These are phyloP conservation scores for Xylariaceae sp. DNA, from an alignment of 2,329 filamentous ascomycete genomes.

Conservation along the genomic window DNA sequence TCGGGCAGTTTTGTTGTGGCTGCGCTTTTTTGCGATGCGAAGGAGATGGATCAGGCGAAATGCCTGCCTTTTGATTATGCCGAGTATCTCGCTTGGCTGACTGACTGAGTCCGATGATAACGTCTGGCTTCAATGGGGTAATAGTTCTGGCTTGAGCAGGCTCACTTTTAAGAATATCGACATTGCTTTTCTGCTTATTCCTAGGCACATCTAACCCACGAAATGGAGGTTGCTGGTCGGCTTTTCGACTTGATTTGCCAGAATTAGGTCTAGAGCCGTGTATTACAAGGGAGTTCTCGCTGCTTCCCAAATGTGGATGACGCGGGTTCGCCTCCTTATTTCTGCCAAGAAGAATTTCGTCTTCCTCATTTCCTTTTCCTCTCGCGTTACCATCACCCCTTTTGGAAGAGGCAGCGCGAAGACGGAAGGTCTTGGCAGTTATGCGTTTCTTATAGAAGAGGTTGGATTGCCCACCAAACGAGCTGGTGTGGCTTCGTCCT, in stretches of 20 bases:
- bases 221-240: neutral
- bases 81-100: neutral
- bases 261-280: neutral
- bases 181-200: neutral
- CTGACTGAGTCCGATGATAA: neutral
- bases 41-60: neutral
- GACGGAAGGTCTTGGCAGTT: conserved; percentile 20
- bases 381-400: conserved; percentile 11
- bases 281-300: conserved; percentile 5
- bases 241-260: neutral
- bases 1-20: neutral
- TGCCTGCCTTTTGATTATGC: neutral
- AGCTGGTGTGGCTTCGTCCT: conserved; percentile 9
- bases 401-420: neutral
- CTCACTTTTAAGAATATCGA: neutral
- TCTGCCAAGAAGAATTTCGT: conserved; percentile 27
- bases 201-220: neutral
- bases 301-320: neutral
- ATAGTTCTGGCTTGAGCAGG: neutral
- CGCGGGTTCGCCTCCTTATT: conserved; percentile 4
- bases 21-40: conserved; percentile 1
- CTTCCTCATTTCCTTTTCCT: conserved; percentile 17
- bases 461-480: conserved; percentile 6
- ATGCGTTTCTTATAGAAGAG: conserved; percentile 16
- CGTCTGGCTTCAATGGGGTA: neutral